phyloP scores from a whole-genome alignment of 176 grass and related monocot species.

The Pontederia crassipes region DNA sequence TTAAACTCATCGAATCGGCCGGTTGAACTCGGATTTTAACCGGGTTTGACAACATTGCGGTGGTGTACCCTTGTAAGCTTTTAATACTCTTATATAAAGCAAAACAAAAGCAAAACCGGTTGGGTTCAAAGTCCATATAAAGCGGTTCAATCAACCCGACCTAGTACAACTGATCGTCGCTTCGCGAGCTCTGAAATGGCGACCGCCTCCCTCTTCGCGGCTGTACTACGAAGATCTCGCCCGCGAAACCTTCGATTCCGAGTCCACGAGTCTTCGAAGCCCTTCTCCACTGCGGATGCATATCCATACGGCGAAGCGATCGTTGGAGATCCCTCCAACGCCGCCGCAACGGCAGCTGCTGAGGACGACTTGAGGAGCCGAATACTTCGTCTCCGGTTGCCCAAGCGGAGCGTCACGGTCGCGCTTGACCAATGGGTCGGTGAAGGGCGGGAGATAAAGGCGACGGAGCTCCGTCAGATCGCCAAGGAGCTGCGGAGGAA shows the following conservation, averaged over 20 bases:
- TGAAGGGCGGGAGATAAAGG: conserved; percentile 37
- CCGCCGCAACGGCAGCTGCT: not conserved
- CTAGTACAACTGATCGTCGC: no score
- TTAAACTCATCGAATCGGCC: no score
- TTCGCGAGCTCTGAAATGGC: not conserved
- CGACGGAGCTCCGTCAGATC: conserved; percentile 42
- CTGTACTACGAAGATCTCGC: not conserved
- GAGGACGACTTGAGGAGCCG: conserved; percentile 45
- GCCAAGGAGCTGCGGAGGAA: conserved; percentile 49
- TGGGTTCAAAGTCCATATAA: no score
- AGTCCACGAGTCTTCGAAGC: not conserved
- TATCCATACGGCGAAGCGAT: conserved; percentile 1
- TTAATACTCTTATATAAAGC: no score
- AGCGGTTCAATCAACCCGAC: no score
- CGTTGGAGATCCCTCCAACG: conserved; percentile 1
- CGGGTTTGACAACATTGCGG: no score
- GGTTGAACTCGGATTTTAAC: no score
- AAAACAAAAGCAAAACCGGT: no score
- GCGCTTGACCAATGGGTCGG: conserved; percentile 56
- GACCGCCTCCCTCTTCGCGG: not conserved
- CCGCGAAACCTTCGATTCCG: not conserved
- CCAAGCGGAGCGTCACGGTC: conserved; percentile 64
- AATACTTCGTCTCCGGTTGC: conserved; percentile 53
- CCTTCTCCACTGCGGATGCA: conserved; percentile 14
- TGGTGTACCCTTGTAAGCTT: no score